These are phyloP conservation scores for Gamsiella multidivaricata DNA, from an alignment of 192 early-diverging fungal genomes.

Conservation along the genomic window DNA sequence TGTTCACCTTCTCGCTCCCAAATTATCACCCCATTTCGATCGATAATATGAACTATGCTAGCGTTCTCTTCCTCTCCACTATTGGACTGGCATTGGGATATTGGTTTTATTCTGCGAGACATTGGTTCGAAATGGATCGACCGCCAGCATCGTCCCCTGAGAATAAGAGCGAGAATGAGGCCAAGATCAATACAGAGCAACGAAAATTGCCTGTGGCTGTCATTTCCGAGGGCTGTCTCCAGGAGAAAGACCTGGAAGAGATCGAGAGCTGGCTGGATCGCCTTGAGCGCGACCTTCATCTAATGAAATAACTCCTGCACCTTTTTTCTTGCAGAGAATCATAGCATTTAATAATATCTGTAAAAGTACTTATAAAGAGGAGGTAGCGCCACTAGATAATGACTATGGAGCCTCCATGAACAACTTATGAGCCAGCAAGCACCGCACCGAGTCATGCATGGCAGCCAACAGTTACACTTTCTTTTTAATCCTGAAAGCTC, in stretches of 20 bases:
- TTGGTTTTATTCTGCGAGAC: slow-evolving; percentile 30
- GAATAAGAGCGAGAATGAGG: neutral
- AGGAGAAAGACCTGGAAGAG: slow-evolving; percentile 41
- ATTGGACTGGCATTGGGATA: slow-evolving; percentile 20
- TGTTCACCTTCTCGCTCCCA: slow-evolving; percentile 48
- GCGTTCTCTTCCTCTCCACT: slow-evolving; percentile 16
- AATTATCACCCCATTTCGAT: slow-evolving; percentile 36
- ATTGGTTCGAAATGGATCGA: slow-evolving; percentile 19
- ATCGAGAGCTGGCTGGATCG: slow-evolving; percentile 41
- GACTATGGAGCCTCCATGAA: too few relatives aligned
- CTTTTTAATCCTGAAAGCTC: too few relatives aligned
- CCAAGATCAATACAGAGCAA: neutral
- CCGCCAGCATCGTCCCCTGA: neutral
- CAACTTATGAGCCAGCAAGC: too few relatives aligned
- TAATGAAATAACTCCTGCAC: neutral
- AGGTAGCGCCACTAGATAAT: too few relatives aligned
- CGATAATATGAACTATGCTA: slow-evolving; percentile 58
- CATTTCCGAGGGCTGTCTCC: neutral
- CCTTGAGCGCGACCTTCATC: slow-evolving; percentile 30
- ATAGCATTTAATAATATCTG: too few relatives aligned
- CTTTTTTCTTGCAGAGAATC: too few relatives aligned
- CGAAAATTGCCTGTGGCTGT: neutral
- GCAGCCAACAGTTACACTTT: too few relatives aligned
- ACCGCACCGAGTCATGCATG: too few relatives aligned
- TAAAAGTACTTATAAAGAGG: too few relatives aligned